phyloP scores from a whole-genome alignment of 345 rosid genomes.

The Boechera stricta region DNA sequence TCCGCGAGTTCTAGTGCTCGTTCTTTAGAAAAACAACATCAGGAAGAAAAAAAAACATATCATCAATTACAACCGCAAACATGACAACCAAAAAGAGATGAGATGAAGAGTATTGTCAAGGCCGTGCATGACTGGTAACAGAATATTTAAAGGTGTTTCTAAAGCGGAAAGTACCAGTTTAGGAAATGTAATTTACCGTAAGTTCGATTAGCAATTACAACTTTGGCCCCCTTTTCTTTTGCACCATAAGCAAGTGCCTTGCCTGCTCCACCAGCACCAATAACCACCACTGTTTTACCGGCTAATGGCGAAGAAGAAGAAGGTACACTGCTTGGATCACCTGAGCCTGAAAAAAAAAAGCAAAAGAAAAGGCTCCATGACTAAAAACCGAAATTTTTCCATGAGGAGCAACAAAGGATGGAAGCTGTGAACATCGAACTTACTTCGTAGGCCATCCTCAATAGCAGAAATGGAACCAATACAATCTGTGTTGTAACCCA shows the following conservation, averaged over 20 bases:
- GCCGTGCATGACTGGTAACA: not conserved
- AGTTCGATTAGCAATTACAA: constrained; percentile 89
- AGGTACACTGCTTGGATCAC: constrained; percentile 36
- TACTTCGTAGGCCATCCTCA: constrained; percentile 90
- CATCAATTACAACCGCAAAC: constrained; percentile 14
- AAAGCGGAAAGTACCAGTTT: not conserved
- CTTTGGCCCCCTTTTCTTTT: constrained; percentile 84
- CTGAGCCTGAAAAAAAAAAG: constrained; percentile 51
- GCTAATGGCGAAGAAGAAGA: constrained; percentile 70
- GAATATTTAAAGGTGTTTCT: not conserved
- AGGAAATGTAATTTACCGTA: constrained; percentile 54
- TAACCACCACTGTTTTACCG: constrained; percentile 82
- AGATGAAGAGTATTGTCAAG: constrained; percentile 14
- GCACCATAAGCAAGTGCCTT: constrained; percentile 98
- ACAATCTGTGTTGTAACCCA: constrained; percentile 88
- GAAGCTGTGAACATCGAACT: constrained; percentile 31
- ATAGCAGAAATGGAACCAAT: constrained; percentile 95
- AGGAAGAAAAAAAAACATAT: constrained; percentile 25
- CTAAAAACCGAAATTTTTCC: constrained; percentile 15
- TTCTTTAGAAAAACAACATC: constrained; percentile 52
- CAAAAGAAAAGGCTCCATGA: constrained; percentile 25
- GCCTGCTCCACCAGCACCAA: constrained; percentile 98
- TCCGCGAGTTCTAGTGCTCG: constrained; percentile 78
- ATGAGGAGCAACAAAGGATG: not conserved
- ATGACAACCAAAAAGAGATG: constrained; percentile 6